Base-by-base conservation (phyloP, 805 yeast genomes). In the Yarrowia deformans region DNA sequence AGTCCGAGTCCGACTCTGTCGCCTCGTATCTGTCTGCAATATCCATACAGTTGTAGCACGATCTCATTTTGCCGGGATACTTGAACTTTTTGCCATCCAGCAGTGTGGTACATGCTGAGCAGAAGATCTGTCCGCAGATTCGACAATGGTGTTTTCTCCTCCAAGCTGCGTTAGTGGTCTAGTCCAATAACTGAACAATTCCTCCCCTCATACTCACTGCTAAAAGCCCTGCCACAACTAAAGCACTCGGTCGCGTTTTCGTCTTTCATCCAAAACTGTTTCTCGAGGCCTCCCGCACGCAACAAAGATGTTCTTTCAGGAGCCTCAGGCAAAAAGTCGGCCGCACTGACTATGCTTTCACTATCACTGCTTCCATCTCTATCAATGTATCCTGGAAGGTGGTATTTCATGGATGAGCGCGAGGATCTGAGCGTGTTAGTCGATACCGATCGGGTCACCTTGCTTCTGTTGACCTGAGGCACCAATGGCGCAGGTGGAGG, bases 191-290 rank as follows among this genome's bases (percentile, higher is more conserved):
- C 29, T 23, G 29, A 23, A 23, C 4, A 23, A 10, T 8, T 3
- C n/a, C 12, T 61, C 14, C 43, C 32, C 12, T 43, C 12, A 29
- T 35, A 68, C 73, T 68, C 66, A 60, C 66, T 70, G 69, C 73
- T 86, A 75, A 94, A 94, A 3, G 87, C 85, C 68, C 87, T 84
- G 69, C 90, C 91, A 77, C 98, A 94, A 16, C 89, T 84, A 70
- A 92, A 87, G 75, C 99, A 94, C 71, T 92, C 95, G 9, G 88
- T 85, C 0, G 97, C 97, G 70, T 92, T 90, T 50, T 94, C 90
- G 79, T 94, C 98, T 74, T 93, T 92, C 91, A 94, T 89, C 99
- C 99, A 94, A 77, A 92, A 94, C 75, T 92, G 94, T 70, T 85
- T 85, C 1, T 90, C 87, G 4, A 89, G 82, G 1, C 75, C 75